phyloP scores from a whole-genome alignment of 2,329 filamentous ascomycete species.

The Basipetospora sp. region DNA sequence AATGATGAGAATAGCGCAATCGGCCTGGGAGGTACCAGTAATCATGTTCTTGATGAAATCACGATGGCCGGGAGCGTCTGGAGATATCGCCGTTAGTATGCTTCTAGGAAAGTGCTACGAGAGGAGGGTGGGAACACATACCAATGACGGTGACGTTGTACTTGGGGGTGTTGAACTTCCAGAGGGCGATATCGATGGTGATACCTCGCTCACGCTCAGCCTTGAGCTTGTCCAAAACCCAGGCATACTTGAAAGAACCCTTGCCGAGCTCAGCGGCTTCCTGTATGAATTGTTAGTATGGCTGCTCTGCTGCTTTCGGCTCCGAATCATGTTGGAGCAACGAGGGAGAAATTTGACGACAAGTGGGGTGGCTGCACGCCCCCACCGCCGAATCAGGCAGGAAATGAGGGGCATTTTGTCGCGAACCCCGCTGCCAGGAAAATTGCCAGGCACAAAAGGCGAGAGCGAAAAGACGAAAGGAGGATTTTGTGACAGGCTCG shows the following conservation, averaged over 20 bases:
- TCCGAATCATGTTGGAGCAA: neutral
- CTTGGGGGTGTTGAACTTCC: constrained; percentile 99
- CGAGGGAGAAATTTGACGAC: neutral
- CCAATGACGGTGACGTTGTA: constrained; percentile 97
- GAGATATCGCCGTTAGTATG: neutral
- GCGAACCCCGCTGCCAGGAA: no score
- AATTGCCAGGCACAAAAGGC: no score
- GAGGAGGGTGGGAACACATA: constrained; percentile 29
- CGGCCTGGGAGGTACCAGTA: constrained; percentile 99
- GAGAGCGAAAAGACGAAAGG: no score
- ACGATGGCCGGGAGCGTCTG: constrained; percentile 97
- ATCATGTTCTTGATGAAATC: constrained; percentile 99
- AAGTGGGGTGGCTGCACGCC: neutral
- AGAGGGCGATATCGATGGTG: constrained; percentile 99
- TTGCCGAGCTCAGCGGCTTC: constrained; percentile 98
- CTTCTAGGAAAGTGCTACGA: constrained; percentile 8
- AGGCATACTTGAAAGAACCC: constrained; percentile 99
- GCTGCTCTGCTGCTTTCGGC: neutral
- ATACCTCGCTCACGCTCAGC: constrained; percentile 99
- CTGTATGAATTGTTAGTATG: constrained; percentile 30
- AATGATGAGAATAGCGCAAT: constrained; percentile 99
- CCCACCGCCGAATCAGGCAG: constrained; percentile 1
- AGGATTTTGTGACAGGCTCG: neutral
- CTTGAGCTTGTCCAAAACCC: constrained; percentile 99
- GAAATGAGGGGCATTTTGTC: no score